Conservation (phyloP, 257 asterid genomes). For the Perilla frutescens region DNA sequence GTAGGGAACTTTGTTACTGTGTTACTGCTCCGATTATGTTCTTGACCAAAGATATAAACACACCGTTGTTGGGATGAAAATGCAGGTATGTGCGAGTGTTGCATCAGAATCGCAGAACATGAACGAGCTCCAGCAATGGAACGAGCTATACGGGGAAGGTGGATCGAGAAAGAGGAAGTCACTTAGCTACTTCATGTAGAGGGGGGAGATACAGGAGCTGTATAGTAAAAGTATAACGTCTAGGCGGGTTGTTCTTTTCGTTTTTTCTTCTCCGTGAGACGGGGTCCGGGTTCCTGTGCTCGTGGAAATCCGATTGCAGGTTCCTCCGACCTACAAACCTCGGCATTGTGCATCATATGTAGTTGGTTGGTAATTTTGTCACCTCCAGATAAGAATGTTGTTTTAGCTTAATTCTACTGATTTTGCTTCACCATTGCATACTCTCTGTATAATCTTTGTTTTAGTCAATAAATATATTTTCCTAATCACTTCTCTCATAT, state of each 20-base stretch:
- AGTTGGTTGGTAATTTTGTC: slow-evolving; percentile 24
- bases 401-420: slow-evolving; percentile 15
- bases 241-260: background rate
- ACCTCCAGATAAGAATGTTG: slow-evolving; percentile 3
- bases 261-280: background rate
- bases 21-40: too few species aligned
- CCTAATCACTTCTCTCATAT: background rate
- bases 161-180: slow-evolving; percentile 78
- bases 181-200: slow-evolving; percentile 76
- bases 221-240: background rate
- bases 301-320: slow-evolving; percentile 28
- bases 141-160: slow-evolving; percentile 81
- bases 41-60: too few species aligned
- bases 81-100: slow-evolving; percentile 77
- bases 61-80: slow-evolving; percentile 1
- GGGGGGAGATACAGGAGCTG: slow-evolving; percentile 27
- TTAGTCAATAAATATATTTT: slow-evolving; percentile 21
- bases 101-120: slow-evolving; percentile 72
- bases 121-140: slow-evolving; percentile 82
- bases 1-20: too few species aligned
- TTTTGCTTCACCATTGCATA: background rate
- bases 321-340: background rate
- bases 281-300: slow-evolving; percentile 6
- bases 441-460: slow-evolving; percentile 29
- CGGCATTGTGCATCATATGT: slow-evolving; percentile 21